Base-by-base conservation (phyloP, 108 stramenopile genomes). In the Asterionellopsis glacialis region DNA sequence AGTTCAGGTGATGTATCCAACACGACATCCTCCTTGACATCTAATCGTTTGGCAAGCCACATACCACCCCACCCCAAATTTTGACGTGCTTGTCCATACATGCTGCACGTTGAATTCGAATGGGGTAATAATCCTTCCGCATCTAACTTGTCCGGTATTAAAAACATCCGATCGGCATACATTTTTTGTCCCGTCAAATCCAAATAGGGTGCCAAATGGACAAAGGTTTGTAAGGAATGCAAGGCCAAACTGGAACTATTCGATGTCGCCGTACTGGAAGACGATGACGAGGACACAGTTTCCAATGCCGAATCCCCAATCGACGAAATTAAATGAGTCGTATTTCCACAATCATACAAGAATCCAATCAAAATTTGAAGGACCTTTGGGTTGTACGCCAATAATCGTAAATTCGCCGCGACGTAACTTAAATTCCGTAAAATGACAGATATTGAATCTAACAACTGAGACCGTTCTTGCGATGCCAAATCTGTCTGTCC, bases 161-260 rank as follows among this genome's bases (percentile, higher is more conserved):
- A 63, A 52, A 92, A 84, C 9, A 87, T 67, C 42, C 76, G 73
- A 63, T 92, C 91, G n/a, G 73, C 72, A 21, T 87, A 68, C 43
- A 87, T 33, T 55, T 82, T 80, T 53, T 86, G 71, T 11, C 91
- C 91, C 12, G 83, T 82, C 9, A 85, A 63, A 69, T 92, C 91
- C 40, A 88, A 55, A 12, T 84, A 60, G 23, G 87, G 85, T 40
- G 83, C 69, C 44, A 88, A 65, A 42, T 88, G 84, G 47, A 76
- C 65, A 42, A 92, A 57, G 0, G 79, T 71, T 47, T 84, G 72
- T 39, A 88, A 55, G 14, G 87, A 75, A 57, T 75, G 63, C 11
- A 80, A 56, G 28, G 82, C 81, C 55, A 88, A 55, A 33, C 74
- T 73, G 26, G 73, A 79, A 13, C 71, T 45, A 55, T 76, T 70